phyloP scores from a whole-genome alignment of 257 asterid species.

The Fraxinus quadrangulata region DNA sequence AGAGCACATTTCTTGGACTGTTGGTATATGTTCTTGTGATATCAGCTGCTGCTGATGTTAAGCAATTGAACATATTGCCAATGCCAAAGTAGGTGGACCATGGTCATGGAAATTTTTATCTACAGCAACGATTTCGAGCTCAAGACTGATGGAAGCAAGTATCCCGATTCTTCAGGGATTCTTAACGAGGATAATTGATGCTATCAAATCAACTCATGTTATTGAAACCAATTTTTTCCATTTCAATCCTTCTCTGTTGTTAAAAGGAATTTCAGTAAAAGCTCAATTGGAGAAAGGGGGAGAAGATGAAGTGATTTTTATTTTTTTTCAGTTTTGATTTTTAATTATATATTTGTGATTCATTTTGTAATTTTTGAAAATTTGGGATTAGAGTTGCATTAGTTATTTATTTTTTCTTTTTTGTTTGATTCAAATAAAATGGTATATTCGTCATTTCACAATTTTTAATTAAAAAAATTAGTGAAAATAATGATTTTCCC shows the following conservation, averaged over 20 bases:
- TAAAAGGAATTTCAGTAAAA: slow-evolving; percentile 50
- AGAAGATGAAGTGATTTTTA: too few species aligned
- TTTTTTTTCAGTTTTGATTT: too few species aligned
- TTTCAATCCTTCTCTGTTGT: slow-evolving; percentile 46
- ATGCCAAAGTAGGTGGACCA: slow-evolving; percentile 74
- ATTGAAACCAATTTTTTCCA: slow-evolving; percentile 45
- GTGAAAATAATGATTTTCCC: too few species aligned
- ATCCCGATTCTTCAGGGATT: slow-evolving; percentile 66
- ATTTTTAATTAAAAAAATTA: too few species aligned
- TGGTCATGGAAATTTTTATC: slow-evolving; percentile 51
- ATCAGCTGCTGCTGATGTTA: slow-evolving; percentile 43
- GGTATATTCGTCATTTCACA: too few species aligned
- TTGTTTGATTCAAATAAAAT: too few species aligned
- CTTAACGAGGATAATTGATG: slow-evolving; percentile 62
- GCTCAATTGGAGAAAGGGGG: too few species aligned
- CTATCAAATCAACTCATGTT: slow-evolving; percentile 52
- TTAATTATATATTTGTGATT: too few species aligned
- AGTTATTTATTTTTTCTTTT: too few species aligned
- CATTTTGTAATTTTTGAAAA: too few species aligned
- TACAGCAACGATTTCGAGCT: slow-evolving; percentile 61
- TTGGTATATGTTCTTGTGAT: slow-evolving; percentile 28
- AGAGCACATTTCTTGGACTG: slow-evolving; percentile 31
- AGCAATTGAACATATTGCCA: slow-evolving; percentile 76
- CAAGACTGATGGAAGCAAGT: slow-evolving; percentile 70
- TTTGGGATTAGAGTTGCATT: too few species aligned